Conservation (phyloP, 192 early-diverging fungal species). For the Funneliformis mosseae region DNA sequence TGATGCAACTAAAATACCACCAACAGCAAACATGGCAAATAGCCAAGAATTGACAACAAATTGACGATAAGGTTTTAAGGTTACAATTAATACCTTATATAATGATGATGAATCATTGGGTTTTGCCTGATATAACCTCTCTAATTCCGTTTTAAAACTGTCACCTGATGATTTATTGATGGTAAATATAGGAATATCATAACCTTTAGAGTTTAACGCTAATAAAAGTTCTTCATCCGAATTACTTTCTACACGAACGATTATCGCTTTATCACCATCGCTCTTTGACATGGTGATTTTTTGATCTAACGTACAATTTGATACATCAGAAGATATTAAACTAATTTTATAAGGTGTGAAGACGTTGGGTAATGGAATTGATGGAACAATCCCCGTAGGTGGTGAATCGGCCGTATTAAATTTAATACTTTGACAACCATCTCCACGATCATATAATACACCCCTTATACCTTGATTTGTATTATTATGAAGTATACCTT, state of each 20-base stretch:
- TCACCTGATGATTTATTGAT: neutral
- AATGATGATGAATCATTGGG: neutral
- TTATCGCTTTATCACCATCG: neutral
- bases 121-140: neutral
- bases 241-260: neutral
- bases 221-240: neutral
- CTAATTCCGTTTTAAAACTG: neutral
- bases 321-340: neutral
- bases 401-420: neutral
- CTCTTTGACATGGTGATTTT: neutral
- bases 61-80: neutral
- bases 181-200: neutral
- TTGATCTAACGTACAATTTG: neutral
- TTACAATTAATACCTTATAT: neutral
- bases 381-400: neutral
- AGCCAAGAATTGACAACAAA: constrained; percentile 9
- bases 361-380: neutral
- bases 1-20: constrained; percentile 17
- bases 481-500: neutral
- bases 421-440: constrained; percentile 1
- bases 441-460: constrained; percentile 17
- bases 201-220: neutral
- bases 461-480: neutral
- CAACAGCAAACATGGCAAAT: constrained; percentile 25
- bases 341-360: neutral